phyloP scores from a whole-genome alignment of 1,284 basidiomycete species.

The Cronartium quercuum region DNA sequence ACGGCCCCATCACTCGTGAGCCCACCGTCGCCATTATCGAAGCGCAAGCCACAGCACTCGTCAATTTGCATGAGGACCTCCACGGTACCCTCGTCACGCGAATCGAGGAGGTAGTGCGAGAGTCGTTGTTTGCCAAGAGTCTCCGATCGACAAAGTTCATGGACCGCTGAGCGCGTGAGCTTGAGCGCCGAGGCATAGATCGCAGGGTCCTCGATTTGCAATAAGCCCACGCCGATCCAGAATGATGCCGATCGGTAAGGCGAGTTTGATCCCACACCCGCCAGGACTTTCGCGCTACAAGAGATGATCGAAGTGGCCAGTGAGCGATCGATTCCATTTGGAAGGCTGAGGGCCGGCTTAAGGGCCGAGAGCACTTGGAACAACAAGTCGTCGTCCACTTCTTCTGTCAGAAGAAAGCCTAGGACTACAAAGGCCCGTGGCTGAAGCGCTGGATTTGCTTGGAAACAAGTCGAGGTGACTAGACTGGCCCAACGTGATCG shows the following conservation, averaged over 20 bases:
- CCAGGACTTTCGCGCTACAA: conserved; percentile 45
- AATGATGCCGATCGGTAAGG: conserved; percentile 77
- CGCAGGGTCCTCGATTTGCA: conserved; percentile 64
- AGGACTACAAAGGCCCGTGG: conserved; percentile 80
- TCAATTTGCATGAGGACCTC: conserved; percentile 64
- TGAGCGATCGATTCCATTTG: conserved; percentile 56
- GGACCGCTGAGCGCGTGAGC: conserved; percentile 59
- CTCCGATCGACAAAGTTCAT: conserved; percentile 68
- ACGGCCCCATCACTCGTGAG: conserved; percentile 42
- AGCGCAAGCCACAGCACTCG: conserved; percentile 65
- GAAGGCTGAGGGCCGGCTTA: conserved; percentile 60
- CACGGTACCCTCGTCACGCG: conserved; percentile 62
- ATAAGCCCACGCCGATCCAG: conserved; percentile 66
- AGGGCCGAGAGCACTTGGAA: conserved; percentile 70
- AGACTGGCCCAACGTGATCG: conserved; percentile 86
- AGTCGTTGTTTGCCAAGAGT: conserved; percentile 66
- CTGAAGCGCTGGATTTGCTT: conserved; percentile 81
- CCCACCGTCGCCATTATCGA: conserved; percentile 53
- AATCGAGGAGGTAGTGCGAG: conserved; percentile 60
- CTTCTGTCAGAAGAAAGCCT: conserved; percentile 67
- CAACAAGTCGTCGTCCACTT: conserved; percentile 72
- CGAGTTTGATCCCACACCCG: conserved; percentile 58
- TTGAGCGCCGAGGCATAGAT: conserved; percentile 75
- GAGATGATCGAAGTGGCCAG: conserved; percentile 42
- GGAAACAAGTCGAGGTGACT: conserved; percentile 85